Evolutionary conservation across 768 basidiomycete genomes (phyloP), one percentile per base, ranked within the genome.

Genomic region (Kwoniella mangroviensis): DNA sequence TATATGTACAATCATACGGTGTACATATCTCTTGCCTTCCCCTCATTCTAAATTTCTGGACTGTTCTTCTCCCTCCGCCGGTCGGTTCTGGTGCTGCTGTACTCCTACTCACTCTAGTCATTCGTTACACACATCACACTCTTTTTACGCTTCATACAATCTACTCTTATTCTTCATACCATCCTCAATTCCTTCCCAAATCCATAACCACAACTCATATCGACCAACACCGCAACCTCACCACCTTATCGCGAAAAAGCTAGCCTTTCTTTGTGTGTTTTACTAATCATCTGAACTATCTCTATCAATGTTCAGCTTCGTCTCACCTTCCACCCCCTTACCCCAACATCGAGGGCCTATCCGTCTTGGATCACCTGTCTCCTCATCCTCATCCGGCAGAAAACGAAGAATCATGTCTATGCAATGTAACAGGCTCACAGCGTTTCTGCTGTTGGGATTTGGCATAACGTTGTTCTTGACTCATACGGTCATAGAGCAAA

Each of bases 101-200:
- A 49, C 61, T 22, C 34, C 24, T 62, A 12, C 63, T 64, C 63
- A 64, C 52, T 52, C 63, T 40, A 64, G 63, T 64, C 51, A 64
- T 43, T 64, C 63, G 54, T 63, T 64, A n/a, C 24, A 24, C 21
- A 26, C 26, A 12, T 19, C 63, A 64, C 63, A 28, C 52, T 64
- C 63, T 54, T 64, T 64, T 54, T 10, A 21, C 11, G 5, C 0
- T 12, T n/a, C 24, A 12, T 13, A 24, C n/a, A 4, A 21, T 51
- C 24, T 53, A 40, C 42, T 22, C 4, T 45, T 49, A 45, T 49
- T 7, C 45, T n/a, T 62, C 34, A 7, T 34, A 34, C 34, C 34
- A 7, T 34, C 9, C 34, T 34, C 34, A 34, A 6, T 7, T 34
- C 34, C 34, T 34, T 34, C 34, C 34, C 34, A 34, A 34, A 34